phyloP scores from a whole-genome alignment of 768 basidiomycete species.

The Peribolospora kevripleyi region DNA sequence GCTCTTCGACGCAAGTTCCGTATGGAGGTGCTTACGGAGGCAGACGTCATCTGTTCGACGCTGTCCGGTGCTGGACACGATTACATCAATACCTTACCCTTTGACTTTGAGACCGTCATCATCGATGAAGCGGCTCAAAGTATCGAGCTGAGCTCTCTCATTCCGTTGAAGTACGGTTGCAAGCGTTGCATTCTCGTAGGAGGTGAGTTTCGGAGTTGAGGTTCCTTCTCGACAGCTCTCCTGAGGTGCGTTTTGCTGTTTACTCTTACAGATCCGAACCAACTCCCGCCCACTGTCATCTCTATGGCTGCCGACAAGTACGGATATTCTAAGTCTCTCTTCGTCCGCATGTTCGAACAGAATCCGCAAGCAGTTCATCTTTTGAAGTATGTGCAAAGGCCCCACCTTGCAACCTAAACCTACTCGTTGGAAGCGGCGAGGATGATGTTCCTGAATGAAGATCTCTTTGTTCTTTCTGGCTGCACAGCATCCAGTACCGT shows the following conservation, averaged over 20 bases:
- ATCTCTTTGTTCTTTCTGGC: neutral
- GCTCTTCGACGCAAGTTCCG: conserved; percentile 49
- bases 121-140: conserved; percentile 97
- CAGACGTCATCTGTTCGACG: conserved; percentile 83
- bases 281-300: conserved; percentile 81
- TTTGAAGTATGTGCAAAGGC: conserved; percentile 36
- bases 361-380: conserved; percentile 67
- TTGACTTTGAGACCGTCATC: conserved; percentile 84
- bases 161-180: conserved; percentile 72
- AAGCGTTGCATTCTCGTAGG: conserved; percentile 79
- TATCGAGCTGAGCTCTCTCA: conserved; percentile 78
- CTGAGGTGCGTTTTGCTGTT: neutral
- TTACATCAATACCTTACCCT: conserved; percentile 33
- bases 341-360: conserved; percentile 65
- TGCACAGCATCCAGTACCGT: conserved; percentile 77
- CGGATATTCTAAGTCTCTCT: conserved; percentile 62
- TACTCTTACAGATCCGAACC: conserved; percentile 25
- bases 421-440: neutral
- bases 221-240: neutral
- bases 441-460: neutral
- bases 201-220: conserved; percentile 23
- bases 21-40: conserved; percentile 51
- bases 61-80: conserved; percentile 86
- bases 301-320: conserved; percentile 36
- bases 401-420: neutral